Evolutionary conservation across 2,329 filamentous ascomycete genomes (phyloP), one percentile per base, ranked within the genome.

Genomic region (Penicillium sp.): DNA sequence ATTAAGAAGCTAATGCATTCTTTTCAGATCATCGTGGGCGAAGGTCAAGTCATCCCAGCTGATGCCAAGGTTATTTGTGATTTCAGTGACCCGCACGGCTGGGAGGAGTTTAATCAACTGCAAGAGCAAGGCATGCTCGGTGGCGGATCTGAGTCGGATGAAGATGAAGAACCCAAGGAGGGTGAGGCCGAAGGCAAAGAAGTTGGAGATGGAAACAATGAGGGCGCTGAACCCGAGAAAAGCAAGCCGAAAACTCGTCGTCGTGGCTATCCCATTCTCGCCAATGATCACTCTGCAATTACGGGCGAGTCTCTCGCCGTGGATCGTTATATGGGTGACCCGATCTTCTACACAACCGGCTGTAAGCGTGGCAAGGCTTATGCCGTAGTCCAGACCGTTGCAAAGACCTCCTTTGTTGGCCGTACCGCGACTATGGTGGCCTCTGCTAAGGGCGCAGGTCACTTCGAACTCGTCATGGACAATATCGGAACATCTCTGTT

Each of bases 391-490:
- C 83, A 84, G 54, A 84, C 85, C 55, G 81, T 83, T 51, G 88
- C 88, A 51, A 86, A 83, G 71, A 82, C 82, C 72, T 90, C 88
- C 53, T 92, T 91, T 75, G 88, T 91, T 71, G 88, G 88, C 73
- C 85, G 85, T 69, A 91, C 88, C 63, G 88, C 88, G 44, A 83
- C 81, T 59, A 82, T 91, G 61, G 88, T 91, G 47, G 84, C 89
- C 74, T 85, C 86, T 56, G 88, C 88, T 58, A 83, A 88, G 75
- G 88, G 89, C 69, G 86, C 88, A 70, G 88, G 88, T 69, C 87
- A 90, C 74, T 89, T 90, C 79, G 90, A 91, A 79, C 85, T 88
- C 55, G 89, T 91, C 77, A 91, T 91, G 88, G 87, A 90, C 79
- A 88, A 84, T 63, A 91, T 91, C 67, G 88, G 88, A 71, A 89